phyloP scores from a whole-genome alignment of 148 eudicot species.

The Chenopodium album region DNA sequence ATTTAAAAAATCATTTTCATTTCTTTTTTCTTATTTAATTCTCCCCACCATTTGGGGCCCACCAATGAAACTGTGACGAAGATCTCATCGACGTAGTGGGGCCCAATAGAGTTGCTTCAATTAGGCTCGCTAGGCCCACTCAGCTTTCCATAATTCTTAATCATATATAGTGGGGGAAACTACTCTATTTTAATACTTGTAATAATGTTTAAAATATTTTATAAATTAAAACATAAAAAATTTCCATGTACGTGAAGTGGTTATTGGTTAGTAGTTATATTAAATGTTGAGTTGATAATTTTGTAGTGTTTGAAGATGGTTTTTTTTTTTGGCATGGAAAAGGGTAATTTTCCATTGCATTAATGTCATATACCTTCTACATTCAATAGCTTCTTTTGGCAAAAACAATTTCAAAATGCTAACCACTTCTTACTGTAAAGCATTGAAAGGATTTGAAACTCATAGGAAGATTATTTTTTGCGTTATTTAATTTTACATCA shows the following conservation, averaged over 20 bases:
- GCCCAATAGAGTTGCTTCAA: not conserved
- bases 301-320: not conserved
- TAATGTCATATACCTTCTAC: not conserved
- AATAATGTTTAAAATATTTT: too few species aligned
- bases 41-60: constrained; percentile 11
- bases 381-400: not conserved
- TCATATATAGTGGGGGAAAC: not conserved
- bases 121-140: not conserved
- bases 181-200: not conserved
- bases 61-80: constrained; percentile 14
- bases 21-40: too few species aligned
- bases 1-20: too few species aligned
- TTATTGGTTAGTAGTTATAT: not conserved
- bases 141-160: not conserved
- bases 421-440: too few species aligned
- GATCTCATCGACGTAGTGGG: constrained; percentile 14
- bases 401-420: too few species aligned
- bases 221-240: too few species aligned
- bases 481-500: too few species aligned
- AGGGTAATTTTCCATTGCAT: not conserved
- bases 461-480: too few species aligned
- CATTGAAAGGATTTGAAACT: too few species aligned
- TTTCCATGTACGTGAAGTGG: not conserved
- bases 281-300: not conserved
- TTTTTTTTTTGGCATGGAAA: not conserved